These are phyloP conservation scores for Grosmannia huntii DNA, from an alignment of 2,329 filamentous ascomycete species.

Conservation along the genomic window DNA sequence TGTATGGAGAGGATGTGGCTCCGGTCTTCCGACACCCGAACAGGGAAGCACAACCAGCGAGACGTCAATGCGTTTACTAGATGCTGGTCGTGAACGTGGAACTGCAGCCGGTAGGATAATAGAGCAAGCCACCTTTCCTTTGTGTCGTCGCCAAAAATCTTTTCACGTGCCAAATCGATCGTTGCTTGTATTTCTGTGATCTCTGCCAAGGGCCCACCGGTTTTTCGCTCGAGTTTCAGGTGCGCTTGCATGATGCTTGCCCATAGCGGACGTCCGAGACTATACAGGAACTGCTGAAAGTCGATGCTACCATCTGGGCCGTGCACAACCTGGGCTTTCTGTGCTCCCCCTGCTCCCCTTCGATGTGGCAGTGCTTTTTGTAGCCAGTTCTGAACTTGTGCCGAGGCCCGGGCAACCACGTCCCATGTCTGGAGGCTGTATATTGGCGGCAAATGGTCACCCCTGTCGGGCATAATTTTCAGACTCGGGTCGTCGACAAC, in stretches of 20 bases:
- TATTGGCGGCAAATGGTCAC: background rate
- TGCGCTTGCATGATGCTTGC: background rate
- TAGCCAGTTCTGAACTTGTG: background rate
- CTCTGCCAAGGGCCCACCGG: background rate
- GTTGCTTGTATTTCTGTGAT: background rate
- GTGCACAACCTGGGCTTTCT: background rate
- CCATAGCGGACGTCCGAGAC: background rate
- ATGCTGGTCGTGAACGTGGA: background rate
- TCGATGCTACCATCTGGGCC: background rate
- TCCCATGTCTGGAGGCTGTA: conserved; percentile 1
- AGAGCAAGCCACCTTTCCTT: background rate
- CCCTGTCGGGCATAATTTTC: background rate
- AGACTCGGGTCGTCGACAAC: background rate
- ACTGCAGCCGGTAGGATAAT: background rate
- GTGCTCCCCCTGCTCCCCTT: background rate
- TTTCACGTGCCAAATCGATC: background rate
- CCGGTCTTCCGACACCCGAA: background rate
- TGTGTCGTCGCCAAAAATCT: background rate
- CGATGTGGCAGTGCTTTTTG: background rate
- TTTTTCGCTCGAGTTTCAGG: background rate
- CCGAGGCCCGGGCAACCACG: background rate
- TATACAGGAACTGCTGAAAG: background rate
- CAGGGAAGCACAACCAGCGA: background rate
- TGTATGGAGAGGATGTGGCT: background rate
- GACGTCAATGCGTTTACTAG: background rate